Conservation (phyloP, 176 grass and related monocot genomes). For the Cymbopogon citratus region DNA sequence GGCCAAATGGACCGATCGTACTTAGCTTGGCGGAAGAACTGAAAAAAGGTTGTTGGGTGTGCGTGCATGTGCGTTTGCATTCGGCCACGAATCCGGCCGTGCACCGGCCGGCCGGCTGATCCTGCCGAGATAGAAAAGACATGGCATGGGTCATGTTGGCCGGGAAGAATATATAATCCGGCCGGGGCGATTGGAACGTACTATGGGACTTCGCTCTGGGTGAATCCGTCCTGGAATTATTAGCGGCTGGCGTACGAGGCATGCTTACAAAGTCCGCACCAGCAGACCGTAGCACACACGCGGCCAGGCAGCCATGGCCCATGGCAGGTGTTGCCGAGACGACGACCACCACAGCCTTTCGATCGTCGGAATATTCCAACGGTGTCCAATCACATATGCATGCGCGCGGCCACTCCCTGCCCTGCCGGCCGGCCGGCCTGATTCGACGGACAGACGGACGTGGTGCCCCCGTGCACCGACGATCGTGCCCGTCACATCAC, state of each 20-base stretch:
- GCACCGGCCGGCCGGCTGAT: neutral
- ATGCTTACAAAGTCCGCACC: slow-evolving; percentile 15
- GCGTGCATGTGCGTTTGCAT: neutral
- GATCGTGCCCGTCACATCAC: neutral
- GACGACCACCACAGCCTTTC: neutral
- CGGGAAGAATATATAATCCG: too few relatives aligned
- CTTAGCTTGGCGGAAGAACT: neutral
- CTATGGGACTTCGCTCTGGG: too few relatives aligned
- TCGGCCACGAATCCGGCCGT: neutral
- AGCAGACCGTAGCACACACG: neutral
- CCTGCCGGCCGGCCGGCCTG: neutral
- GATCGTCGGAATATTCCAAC: neutral
- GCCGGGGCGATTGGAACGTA: too few relatives aligned
- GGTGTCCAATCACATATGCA: neutral
- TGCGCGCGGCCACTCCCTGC: neutral
- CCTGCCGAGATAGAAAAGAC: neutral
- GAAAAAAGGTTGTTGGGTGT: neutral
- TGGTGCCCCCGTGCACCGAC: neutral
- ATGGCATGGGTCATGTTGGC: too few relatives aligned
- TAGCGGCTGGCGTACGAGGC: neutral
- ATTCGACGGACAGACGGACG: neutral
- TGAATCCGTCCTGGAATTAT: too few relatives aligned
- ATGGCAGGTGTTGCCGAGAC: neutral
- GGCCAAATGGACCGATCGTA: neutral
- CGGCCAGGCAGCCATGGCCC: neutral